phyloP scores from a whole-genome alignment of 306 rosid genomes.

The Trichosanthes truncata region DNA sequence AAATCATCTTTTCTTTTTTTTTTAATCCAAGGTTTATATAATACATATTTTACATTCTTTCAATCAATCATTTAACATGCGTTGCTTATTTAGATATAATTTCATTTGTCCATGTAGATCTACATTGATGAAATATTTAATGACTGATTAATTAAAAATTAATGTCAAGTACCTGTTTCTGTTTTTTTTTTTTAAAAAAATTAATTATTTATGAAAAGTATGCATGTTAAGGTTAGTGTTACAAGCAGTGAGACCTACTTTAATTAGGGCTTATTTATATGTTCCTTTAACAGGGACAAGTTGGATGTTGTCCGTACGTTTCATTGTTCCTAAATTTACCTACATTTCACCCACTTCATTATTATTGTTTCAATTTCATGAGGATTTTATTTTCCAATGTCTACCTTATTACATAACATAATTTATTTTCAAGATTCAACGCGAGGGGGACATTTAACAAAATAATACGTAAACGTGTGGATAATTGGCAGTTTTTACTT shows the following conservation, averaged over 20 bases:
- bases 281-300: constrained; percentile 10
- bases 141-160: not conserved
- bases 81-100: not conserved
- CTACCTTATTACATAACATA: not conserved
- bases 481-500: not conserved
- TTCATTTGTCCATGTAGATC: not conserved
- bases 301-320: not conserved
- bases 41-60: not conserved
- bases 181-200: not conserved
- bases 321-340: constrained; percentile 1
- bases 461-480: not conserved
- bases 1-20: no score
- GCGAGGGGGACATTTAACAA: no score
- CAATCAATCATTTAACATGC: not conserved
- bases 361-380: not conserved
- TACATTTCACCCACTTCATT: not conserved
- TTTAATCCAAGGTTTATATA: not conserved
- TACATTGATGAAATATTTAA: not conserved
- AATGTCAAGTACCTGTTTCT: not conserved
- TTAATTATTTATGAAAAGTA: not conserved
- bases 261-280: not conserved
- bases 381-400: not conserved
- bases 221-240: not conserved
- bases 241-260: not conserved
- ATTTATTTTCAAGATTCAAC: no score